phyloP scores from a whole-genome alignment of 805 yeast species.

The Yarrowia sp. region DNA sequence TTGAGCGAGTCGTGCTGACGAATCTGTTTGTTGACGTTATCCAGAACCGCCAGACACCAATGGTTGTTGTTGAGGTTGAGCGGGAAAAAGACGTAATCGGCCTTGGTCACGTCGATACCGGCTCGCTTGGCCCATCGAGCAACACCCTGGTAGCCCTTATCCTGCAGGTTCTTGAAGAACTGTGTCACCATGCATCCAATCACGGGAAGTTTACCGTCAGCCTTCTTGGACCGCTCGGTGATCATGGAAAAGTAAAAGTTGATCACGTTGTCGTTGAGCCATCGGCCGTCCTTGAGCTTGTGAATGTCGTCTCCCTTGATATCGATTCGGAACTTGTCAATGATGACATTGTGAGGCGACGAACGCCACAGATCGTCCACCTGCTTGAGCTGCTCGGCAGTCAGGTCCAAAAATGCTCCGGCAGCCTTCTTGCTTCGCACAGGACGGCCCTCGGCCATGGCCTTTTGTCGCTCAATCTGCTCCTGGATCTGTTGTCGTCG shows the following conservation, averaged over 20 bases:
- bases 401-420: neutral
- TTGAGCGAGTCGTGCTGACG: slow-evolving; percentile 79
- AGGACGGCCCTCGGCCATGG: slow-evolving; percentile 12
- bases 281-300: slow-evolving; percentile 71
- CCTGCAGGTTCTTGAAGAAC: slow-evolving; percentile 74
- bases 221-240: slow-evolving; percentile 53
- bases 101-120: slow-evolving; percentile 66
- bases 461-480: slow-evolving; percentile 35
- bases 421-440: slow-evolving; percentile 7
- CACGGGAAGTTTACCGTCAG: slow-evolving; percentile 13
- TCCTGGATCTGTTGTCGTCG: slow-evolving; percentile 18
- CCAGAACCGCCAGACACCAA: slow-evolving; percentile 88
- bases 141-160: slow-evolving; percentile 80
- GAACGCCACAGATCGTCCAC: slow-evolving; percentile 24
- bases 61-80: slow-evolving; percentile 84
- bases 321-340: slow-evolving; percentile 56
- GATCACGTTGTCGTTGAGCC: slow-evolving; percentile 93
- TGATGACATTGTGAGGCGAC: slow-evolving; percentile 35
- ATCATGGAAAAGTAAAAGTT: slow-evolving; percentile 75
- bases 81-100: slow-evolving; percentile 78
- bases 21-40: slow-evolving; percentile 65
- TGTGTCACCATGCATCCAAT: slow-evolving; percentile 73
- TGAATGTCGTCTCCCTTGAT: slow-evolving; percentile 69
- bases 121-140: slow-evolving; percentile 83
- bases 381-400: slow-evolving; percentile 12